Conservation (phyloP, 169 alveolate species). For the Fabrea salina region DNA sequence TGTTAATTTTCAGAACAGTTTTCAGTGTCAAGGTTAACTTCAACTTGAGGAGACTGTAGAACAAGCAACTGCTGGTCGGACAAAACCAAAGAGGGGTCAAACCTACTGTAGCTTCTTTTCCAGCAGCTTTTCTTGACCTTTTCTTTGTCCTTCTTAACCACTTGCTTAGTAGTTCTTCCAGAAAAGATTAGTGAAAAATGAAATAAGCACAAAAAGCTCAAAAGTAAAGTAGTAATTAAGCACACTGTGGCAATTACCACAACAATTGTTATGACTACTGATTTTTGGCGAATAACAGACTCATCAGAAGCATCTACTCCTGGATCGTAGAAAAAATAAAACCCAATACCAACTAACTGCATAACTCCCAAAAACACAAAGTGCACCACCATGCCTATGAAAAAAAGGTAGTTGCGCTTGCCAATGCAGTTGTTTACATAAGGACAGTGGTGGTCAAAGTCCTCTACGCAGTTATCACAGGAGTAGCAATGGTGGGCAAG, state of each 20-base stretch:
- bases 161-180: neutral
- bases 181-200: neutral
- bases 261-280: neutral
- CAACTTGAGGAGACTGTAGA: no score
- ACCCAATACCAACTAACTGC: neutral
- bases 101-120: no score
- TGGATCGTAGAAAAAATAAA: neutral
- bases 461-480: slow-evolving; percentile 41
- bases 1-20: no score
- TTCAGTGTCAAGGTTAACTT: no score
- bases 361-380: neutral
- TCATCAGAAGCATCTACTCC: neutral
- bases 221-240: neutral
- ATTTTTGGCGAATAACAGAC: neutral
- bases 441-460: slow-evolving; percentile 54
- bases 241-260: neutral
- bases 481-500: slow-evolving; percentile 57
- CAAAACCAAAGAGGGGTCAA: no score
- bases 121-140: no score
- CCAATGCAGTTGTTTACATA: slow-evolving; percentile 53
- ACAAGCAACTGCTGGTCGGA: no score
- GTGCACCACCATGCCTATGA: neutral
- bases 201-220: neutral
- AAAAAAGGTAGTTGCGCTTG: slow-evolving; percentile 32
- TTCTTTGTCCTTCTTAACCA: no score